Conservation (phyloP, 2,329 filamentous ascomycete species). For the Colletotrichum sp. region DNA sequence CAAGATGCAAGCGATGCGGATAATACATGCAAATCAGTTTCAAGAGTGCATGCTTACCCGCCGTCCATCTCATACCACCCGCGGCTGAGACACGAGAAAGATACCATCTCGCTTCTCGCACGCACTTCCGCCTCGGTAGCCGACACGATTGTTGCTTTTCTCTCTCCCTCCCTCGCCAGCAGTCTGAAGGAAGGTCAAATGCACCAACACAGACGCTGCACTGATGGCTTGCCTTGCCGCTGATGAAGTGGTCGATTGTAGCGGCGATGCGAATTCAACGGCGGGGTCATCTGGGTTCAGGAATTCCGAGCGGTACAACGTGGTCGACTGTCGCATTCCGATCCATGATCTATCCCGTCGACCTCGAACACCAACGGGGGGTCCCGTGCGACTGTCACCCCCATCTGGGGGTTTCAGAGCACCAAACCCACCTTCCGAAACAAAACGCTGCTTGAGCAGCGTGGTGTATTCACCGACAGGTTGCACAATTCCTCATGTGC, state of each 20-base stretch:
- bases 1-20: not conserved
- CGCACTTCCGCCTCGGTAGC: not conserved
- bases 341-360: not conserved
- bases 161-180: not conserved
- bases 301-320: not conserved
- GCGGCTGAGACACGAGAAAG: not conserved
- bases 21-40: not conserved
- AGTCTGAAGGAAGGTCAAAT: not conserved
- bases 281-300: not conserved
- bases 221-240: not conserved
- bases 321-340: not conserved
- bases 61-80: not conserved
- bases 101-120: conserved; percentile 4
- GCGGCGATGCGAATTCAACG: not conserved
- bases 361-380: not conserved
- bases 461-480: conserved; percentile 24
- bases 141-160: not conserved
- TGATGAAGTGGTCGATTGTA: not conserved
- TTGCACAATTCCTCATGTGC: conserved; percentile 14
- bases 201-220: conserved; percentile 8
- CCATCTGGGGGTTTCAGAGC: conserved; percentile 13
- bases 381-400: not conserved
- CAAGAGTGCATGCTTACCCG: not conserved
- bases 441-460: not conserved
- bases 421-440: conserved; percentile 14